Evolutionary conservation across 1,284 basidiomycete species (phyloP).

Genomic region (Trichosporon coremiiforme): DNA sequence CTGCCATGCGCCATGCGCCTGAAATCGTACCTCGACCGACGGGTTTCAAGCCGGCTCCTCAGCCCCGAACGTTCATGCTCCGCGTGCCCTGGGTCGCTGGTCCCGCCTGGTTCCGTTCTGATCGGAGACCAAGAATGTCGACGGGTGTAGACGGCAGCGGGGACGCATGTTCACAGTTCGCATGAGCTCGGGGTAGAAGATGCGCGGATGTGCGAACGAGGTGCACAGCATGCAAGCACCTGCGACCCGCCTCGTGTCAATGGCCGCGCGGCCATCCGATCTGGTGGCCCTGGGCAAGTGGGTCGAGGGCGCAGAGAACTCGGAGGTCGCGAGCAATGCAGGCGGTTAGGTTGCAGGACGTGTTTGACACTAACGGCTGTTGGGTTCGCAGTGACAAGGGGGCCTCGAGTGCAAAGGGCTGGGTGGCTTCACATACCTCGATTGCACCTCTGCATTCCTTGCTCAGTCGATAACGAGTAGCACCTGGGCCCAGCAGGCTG

Average conservation of each 20-base stretch:
- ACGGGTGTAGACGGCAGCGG: background rate
- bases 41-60: background rate
- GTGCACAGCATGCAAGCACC: background rate
- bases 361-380: slow-evolving; percentile 10
- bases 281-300: background rate
- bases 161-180: too few species aligned
- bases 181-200: too few species aligned
- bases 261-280: background rate
- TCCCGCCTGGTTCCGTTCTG: too few species aligned
- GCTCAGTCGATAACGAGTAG: background rate
- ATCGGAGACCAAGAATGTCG: too few species aligned
- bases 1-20: background rate
- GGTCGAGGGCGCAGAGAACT: background rate
- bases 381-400: background rate
- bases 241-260: background rate
- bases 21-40: background rate
- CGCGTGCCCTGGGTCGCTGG: background rate
- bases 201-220: too few species aligned
- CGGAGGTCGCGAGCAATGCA: background rate
- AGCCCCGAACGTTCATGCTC: background rate
- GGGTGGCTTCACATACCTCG: background rate
- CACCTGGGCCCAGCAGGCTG: background rate
- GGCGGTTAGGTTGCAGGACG: background rate
- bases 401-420: background rate
- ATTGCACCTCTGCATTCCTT: background rate